Evolutionary conservation across 306 rosid genomes (phyloP), one percentile per base, ranked within the genome.

Genomic region (Rubus idaeus): DNA sequence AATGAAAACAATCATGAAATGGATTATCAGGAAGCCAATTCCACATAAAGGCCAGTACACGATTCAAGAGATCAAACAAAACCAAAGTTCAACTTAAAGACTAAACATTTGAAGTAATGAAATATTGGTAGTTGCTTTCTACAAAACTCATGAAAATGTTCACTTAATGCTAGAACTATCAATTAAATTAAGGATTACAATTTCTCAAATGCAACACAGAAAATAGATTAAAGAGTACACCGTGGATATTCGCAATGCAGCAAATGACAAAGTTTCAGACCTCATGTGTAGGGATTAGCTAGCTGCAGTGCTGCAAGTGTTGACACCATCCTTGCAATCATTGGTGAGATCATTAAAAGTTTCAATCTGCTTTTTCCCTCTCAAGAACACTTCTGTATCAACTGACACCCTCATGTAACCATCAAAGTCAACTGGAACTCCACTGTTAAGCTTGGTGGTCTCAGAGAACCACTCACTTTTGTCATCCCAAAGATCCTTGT

Each of bases 381-480:
- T 89, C 88, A 96, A 82, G 87, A 92, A 96, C 79, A 96, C 97
- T 83, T 93, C 98, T 26, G 99, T 93, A 83, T 96, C 98, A 44
- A 96, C 85, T 41, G 99, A 92, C 58, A 88, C 90, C 86, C 93
- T 93, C 99, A 96, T 96, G 86, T 93, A 96, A 63, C 98, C 99
- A 82, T 96, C 99, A 53, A 96, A 92, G 80, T 92, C 97, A 20
- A 96, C 99, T 0, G 96, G 80, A 78, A 84, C 82, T 12, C 94
- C 93, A 0, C 80, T 86, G 63, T 89, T 93, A 26, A 96, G 99
- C 53, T 83, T 85, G 5, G 83, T 84, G 76, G 96, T 96, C 79
- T 96, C 97, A 0, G 85, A 73, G 84, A 87, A 84, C 98, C 99
- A 96, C 79, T 93, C 94, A 7, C 98, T 91, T 46, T 49, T 84